Conservation (phyloP, 306 rosid genomes). For the Betula pendula region DNA sequence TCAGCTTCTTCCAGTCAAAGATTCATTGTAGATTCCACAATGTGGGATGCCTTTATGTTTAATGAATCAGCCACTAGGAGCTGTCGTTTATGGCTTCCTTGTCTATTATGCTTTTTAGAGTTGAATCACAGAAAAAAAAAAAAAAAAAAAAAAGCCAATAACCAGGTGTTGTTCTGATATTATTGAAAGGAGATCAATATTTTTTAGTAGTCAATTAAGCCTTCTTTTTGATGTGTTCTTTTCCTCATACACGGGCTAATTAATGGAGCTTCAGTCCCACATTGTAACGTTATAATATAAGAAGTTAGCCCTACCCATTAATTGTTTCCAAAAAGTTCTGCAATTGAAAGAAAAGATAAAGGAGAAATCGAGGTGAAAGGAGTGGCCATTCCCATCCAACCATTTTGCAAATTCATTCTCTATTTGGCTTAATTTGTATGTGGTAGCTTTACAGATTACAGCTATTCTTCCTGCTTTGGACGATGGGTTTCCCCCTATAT, state of each 20-base stretch:
- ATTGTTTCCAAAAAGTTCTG: not conserved
- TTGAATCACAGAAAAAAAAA: not conserved
- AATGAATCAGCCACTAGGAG: conserved; percentile 6
- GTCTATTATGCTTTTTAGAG: not conserved
- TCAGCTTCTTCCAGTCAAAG: conserved; percentile 36
- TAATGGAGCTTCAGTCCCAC: conserved; percentile 1
- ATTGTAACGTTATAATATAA: not conserved
- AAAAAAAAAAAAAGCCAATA: not conserved
- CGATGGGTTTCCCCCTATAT: not conserved
- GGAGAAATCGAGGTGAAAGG: not conserved
- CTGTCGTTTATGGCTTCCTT: not conserved
- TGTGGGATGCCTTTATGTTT: conserved; percentile 23
- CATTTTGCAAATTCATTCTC: not conserved
- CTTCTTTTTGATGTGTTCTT: conserved; percentile 7
- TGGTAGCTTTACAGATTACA: not conserved
- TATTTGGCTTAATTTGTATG: not conserved
- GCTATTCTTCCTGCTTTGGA: conserved; percentile 2
- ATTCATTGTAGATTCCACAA: conserved; percentile 26
- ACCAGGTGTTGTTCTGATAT: not conserved
- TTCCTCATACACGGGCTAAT: not conserved
- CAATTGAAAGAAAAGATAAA: not conserved
- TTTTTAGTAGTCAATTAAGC: not conserved
- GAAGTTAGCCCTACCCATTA: not conserved
- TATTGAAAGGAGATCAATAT: not conserved
- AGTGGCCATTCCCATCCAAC: not conserved